Base-by-base conservation (phyloP, 371 early-diverging fungal genomes). In the Dichotomocladium elegans region DNA sequence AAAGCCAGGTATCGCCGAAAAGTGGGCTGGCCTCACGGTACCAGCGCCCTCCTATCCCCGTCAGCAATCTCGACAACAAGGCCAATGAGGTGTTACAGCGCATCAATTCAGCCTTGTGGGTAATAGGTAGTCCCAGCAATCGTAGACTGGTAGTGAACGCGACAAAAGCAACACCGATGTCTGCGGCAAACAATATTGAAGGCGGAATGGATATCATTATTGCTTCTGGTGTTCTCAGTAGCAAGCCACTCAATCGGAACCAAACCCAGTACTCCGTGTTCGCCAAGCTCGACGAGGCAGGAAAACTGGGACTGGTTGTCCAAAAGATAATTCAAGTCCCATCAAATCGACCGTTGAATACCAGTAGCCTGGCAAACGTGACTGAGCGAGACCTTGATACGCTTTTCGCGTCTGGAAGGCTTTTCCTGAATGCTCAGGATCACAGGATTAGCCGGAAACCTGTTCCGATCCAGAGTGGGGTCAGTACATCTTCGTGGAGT, bases 191-290 rank as follows among this genome's bases (percentile, higher is more conserved):
- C 4, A 70, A 67, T 42, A 53, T 34, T 2, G 57, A 67, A 25
- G 31, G 52, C 3, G 70, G 70, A 3, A 49, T 73, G 0, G 74
- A 73, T 53, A 61, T 73, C 1, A 48, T 66, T 14, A 25, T 73
- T 33, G 63, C 70, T 0, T 60, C 66, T 42, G 74, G 74, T 0
- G 42, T 67, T 8, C 34, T 73, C 2, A 48, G 68, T 43, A 67
- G 66, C 31, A 66, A 63, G 12, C 35, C 48, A 3, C 27, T 72
- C 11, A 43, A 60, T 14, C 52, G 58, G 7, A 66, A 61, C 10
- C 63, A 65, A 29, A 57, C 53, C 4, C 74, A 73, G 17, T 73
- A 73, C 43, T 60, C 70, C 1, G 40, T 73, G 7, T 54, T 66
- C 30, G 37, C 37, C 37, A 37, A 37, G 15, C 17, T 37, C 1